phyloP scores from a whole-genome alignment of 306 rosid species.

The Vigna angularis region DNA sequence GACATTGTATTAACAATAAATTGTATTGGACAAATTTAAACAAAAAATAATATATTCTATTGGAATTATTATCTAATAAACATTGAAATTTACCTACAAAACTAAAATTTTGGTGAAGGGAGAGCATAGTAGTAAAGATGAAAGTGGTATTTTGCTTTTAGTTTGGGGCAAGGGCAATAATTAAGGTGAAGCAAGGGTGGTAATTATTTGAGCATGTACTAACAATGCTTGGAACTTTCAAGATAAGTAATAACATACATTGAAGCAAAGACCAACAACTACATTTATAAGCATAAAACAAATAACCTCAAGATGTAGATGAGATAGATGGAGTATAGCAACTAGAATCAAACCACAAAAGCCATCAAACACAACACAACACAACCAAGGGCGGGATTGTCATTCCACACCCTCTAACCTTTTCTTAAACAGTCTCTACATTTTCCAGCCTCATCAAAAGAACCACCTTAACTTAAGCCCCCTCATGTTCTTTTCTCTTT shows the following conservation, averaged over 20 bases:
- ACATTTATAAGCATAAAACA: conserved; percentile 37
- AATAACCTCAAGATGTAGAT: conserved; percentile 32
- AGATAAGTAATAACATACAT: conserved; percentile 46
- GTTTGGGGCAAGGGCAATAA: conserved; percentile 44
- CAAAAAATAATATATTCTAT: too few relatives aligned
- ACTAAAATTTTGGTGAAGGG: background rate
- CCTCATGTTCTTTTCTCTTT: conserved; percentile 50
- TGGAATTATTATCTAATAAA: too few relatives aligned
- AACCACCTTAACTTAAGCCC: conserved; percentile 42
- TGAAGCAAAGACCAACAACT: conserved; percentile 59
- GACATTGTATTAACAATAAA: too few relatives aligned
- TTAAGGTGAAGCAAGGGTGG: conserved; percentile 35
- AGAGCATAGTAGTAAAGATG: background rate
- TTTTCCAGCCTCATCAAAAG: conserved; percentile 49
- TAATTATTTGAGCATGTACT: conserved; percentile 39
- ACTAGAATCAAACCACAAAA: too few relatives aligned
- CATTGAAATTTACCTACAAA: too few relatives aligned
- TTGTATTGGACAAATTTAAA: too few relatives aligned
- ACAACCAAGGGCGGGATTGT: conserved; percentile 55
- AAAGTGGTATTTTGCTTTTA: conserved; percentile 39
- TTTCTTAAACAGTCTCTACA: conserved; percentile 54
- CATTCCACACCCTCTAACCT: background rate
- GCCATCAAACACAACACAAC: background rate
- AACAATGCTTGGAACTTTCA: conserved; percentile 42
- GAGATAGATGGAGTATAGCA: background rate